A percentile compares a stretch with the other conserved stretches of the same genome.
phyloP scores from a whole-genome alignment of 2,329 filamentous ascomycete species.

The Fusarium brevicatenulatum region DNA sequence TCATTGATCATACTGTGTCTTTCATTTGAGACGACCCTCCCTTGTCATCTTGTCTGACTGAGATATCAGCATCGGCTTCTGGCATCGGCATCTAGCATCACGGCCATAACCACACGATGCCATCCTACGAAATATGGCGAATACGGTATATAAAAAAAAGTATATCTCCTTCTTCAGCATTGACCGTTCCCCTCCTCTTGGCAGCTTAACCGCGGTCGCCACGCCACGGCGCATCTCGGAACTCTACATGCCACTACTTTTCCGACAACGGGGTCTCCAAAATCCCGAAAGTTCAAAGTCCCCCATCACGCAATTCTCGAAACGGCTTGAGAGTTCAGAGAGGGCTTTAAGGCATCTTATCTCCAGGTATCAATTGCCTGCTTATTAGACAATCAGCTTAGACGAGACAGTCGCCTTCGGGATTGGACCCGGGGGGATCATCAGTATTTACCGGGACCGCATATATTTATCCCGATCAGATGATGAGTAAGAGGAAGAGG shows the following conservation, averaged over 20 bases:
- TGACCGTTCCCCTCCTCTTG: neutral
- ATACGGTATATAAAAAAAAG: neutral
- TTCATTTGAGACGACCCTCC: neutral
- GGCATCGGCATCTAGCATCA: neutral
- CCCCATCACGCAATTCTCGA: constrained; percentile 1
- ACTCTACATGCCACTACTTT: neutral
- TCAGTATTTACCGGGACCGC: constrained; percentile 6
- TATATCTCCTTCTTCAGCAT: neutral
- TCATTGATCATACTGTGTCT: neutral
- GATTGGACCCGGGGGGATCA: constrained; percentile 9
- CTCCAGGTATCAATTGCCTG: neutral
- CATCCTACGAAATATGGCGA: neutral
- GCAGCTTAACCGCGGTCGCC: neutral
- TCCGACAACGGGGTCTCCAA: neutral
- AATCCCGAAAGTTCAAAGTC: neutral
- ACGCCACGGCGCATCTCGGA: constrained; percentile 1
- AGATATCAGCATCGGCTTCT: neutral
- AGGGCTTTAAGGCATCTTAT: neutral
- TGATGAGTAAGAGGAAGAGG: constrained; percentile 16
- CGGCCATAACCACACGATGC: neutral
- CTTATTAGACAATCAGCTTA: neutral
- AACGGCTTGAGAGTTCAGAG: neutral
- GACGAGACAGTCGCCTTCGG: constrained; percentile 12
- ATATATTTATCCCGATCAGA: constrained; percentile 30
- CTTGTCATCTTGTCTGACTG: neutral